Evolutionary conservation across 441 rosid species (phyloP).

Genomic region (Manihot esculenta): DNA sequence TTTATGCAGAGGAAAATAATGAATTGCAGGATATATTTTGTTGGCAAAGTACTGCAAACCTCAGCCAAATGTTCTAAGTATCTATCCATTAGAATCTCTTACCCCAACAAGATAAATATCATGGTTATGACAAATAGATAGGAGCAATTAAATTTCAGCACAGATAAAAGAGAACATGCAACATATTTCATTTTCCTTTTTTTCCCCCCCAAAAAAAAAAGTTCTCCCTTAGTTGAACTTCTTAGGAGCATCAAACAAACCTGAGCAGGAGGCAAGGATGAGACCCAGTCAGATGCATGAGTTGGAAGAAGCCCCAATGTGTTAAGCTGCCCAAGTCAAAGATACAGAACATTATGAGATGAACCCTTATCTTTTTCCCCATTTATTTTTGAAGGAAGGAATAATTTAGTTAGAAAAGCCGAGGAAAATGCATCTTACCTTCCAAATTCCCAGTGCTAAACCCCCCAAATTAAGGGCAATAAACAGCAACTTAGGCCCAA

Average conservation of each 20-base stretch:
- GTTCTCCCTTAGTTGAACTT: neutral
- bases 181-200: too few species aligned
- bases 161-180: neutral
- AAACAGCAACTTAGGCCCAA: conserved; percentile 82
- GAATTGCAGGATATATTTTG: neutral
- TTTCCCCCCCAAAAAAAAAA: neutral
- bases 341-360: conserved; percentile 7
- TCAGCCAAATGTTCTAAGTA: neutral
- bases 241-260: conserved; percentile 33
- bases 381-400: neutral
- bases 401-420: neutral
- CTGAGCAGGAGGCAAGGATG: conserved; percentile 95
- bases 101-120: neutral
- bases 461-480: conserved; percentile 97
- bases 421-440: conserved; percentile 48
- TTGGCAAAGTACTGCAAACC: neutral
- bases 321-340: conserved; percentile 68
- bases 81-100: neutral
- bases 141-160: neutral
- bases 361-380: neutral
- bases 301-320: conserved; percentile 98
- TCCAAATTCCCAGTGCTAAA: conserved; percentile 93
- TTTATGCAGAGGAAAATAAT: neutral
- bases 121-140: neutral
- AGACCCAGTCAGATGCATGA: conserved; percentile 98